These are phyloP conservation scores for Thermomyces lanuginosus DNA, from an alignment of 2,329 filamentous ascomycete species.

Conservation along the genomic window DNA sequence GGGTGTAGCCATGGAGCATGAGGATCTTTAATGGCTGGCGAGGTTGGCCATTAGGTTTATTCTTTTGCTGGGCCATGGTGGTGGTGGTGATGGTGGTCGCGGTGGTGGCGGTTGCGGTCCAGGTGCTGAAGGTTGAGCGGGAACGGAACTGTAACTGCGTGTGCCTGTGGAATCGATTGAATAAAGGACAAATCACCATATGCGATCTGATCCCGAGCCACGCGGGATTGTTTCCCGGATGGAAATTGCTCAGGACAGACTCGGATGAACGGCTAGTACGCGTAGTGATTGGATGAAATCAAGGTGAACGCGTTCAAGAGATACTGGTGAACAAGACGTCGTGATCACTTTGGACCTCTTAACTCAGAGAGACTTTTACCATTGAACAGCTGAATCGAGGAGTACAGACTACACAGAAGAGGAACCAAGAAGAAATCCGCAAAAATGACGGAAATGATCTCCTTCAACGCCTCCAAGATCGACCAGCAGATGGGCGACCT, in stretches of 20 bases:
- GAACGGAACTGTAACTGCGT: constrained; percentile 1
- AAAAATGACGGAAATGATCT: constrained; percentile 8
- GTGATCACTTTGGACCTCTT: too few species aligned
- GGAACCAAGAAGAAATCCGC: not conserved
- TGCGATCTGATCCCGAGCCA: too few species aligned
- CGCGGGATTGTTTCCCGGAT: too few species aligned
- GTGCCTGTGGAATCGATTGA: too few species aligned
- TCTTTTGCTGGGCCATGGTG: not conserved
- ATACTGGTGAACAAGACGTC: not conserved
- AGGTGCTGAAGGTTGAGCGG: not conserved
- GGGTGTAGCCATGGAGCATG: constrained; percentile 79
- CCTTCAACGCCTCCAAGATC: constrained; percentile 9
- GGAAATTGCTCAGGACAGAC: not conserved
- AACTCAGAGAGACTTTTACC: too few species aligned
- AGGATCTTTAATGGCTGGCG: constrained; percentile 45
- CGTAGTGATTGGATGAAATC: not conserved
- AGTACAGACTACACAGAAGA: too few species aligned
- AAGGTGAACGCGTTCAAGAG: not conserved
- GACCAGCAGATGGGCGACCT: constrained; percentile 13
- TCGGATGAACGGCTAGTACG: not conserved
- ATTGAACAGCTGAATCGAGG: too few species aligned
- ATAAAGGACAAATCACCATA: too few species aligned
- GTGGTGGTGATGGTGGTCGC: constrained; percentile 1
- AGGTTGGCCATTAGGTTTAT: too few species aligned
- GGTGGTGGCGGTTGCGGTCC: not conserved